phyloP scores from a whole-genome alignment of 192 early-diverging fungal genomes.

The Chytriomyces sp. region DNA sequence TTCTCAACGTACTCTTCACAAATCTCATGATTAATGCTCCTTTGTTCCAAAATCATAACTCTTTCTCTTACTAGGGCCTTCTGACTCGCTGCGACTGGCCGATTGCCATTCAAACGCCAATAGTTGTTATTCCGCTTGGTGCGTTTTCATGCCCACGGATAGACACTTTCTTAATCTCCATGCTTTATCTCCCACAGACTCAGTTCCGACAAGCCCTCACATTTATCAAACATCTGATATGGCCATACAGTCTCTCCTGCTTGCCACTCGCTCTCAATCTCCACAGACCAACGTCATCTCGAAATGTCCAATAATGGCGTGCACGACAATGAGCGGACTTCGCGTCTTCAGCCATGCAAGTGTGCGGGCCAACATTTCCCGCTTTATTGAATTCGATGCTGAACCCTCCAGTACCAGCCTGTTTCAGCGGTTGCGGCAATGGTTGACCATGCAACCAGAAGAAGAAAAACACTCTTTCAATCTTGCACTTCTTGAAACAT shows the following conservation, averaged over 20 bases:
- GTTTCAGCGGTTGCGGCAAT: neutral
- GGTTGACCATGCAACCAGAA: neutral
- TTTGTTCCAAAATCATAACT: neutral
- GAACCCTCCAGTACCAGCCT: neutral
- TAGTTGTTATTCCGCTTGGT: neutral
- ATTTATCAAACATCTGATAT: neutral
- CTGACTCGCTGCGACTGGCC: neutral
- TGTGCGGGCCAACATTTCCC: neutral
- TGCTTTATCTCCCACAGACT: neutral
- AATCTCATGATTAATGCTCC: neutral
- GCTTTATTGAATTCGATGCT: neutral
- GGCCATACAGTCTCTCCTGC: neutral
- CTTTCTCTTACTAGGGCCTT: neutral
- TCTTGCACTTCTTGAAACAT: neutral
- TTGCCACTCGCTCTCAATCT: neutral
- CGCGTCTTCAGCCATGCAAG: conserved; percentile 8
- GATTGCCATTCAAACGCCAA: neutral
- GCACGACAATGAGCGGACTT: conserved; percentile 9
- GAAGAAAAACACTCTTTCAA: neutral
- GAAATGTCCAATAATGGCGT: neutral
- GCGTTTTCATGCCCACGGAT: neutral
- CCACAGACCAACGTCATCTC: neutral
- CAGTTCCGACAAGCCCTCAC: neutral
- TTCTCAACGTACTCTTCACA: neutral
- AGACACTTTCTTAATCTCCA: neutral